Conservation (phyloP, 1,139 yeast species). For the Meyerozyma guilliermondii region DNA sequence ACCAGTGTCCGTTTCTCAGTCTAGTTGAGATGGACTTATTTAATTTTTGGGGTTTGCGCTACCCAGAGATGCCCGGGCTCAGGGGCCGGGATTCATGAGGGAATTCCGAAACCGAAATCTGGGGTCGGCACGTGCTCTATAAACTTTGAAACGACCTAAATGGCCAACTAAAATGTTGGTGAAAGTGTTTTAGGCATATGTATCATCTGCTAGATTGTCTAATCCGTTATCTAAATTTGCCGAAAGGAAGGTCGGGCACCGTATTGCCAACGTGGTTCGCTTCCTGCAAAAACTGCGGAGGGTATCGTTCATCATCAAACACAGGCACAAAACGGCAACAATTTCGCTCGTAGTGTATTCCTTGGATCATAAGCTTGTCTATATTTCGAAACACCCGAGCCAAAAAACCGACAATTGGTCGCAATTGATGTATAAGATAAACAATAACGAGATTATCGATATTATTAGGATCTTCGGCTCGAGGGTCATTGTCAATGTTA, state of each 20-base stretch:
- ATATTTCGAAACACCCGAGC: slow-evolving; percentile 19
- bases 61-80: no score
- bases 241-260: slow-evolving; percentile 7
- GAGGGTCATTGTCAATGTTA: slow-evolving; percentile 18
- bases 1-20: no score
- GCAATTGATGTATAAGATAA: slow-evolving; percentile 32
- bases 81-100: no score
- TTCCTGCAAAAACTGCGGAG: slow-evolving; percentile 13
- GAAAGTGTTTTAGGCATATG: no score
- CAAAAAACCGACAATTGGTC: slow-evolving; percentile 27
- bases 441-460: slow-evolving; percentile 34
- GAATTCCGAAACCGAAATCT: not conserved
- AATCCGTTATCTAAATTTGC: slow-evolving; percentile 4
- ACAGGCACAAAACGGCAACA: slow-evolving; percentile 18
- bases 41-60: no score
- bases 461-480: slow-evolving; percentile 17
- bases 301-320: slow-evolving; percentile 27
- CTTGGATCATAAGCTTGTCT: slow-evolving; percentile 33
- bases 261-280: not conserved
- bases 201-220: no score
- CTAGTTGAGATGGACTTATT: no score
- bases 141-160: no score
- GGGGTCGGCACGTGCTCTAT: not conserved
- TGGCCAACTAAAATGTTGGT: no score
- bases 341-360: slow-evolving; percentile 26